Evolutionary conservation across 257 asterid species (phyloP), one percentile per base, ranked within the genome.

Genomic region (Marsdenia floribunda): DNA sequence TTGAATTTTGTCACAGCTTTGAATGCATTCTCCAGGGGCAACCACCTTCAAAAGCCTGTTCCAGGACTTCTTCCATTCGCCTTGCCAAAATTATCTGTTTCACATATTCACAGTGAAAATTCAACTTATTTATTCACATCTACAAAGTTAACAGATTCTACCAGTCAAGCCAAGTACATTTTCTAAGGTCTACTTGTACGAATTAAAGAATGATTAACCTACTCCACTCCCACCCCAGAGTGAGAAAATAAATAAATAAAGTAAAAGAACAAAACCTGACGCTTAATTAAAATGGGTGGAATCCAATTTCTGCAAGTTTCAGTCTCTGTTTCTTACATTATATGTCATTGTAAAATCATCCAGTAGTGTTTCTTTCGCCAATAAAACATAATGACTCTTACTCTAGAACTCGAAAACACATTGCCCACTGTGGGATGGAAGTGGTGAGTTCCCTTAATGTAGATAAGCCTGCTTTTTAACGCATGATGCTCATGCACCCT

Each of bases 31-130:
- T 87, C 97, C 93, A 87, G 35, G 99, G 99, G 79, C 93, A 92
- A 57, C 99, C 99, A 33, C 97, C 98, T 81, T 92, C 98, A 73
- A 95, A 95, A 16, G 99, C 99, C 18, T 92, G 98, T 37, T 92
- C 98, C 77, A 95, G 80, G 79, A 95, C 99, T 67, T 95, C 99
- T 90, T 95, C 99, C 96, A 95, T 84, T 78, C 96, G 85, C 85
- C 86, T 92, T 35, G 98, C 99, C 47, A 82, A 81, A 73, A 95
- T 52, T 73, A 95, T 90, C 99, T 95, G 86, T 80, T 68, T 42
- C 81, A 75, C 76, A 63, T 66, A 79, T 35, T n/a, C 14, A 66
- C 9, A 64, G 49, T 61, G 46, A 2, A 8, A 26, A 15, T 70
- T 54, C 9, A 61, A 18, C 33, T 8, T 54, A 22, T 16, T 54